Evolutionary conservation across 1,139 yeast genomes (phyloP), one percentile per base, ranked within the genome.

Genomic region (Debaryomyces udenii): DNA sequence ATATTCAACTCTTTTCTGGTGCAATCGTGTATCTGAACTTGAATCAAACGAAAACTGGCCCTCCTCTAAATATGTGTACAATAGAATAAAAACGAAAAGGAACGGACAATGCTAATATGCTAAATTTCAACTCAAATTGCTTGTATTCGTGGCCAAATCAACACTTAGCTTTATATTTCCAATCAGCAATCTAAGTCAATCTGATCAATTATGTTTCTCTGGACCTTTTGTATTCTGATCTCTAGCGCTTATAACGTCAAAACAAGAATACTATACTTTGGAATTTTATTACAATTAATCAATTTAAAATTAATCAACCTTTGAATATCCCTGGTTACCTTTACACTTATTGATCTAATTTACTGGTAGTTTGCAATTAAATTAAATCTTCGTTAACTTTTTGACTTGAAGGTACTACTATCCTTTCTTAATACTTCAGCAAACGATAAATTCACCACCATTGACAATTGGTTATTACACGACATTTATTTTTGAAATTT

Each of bases 391-490:
- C 16, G 30, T 26, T 26, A 16, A 27, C 17, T n/a, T 24, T 18
- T 32, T 28, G 16, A 7, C 27, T 17, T 16, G 10, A 6, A 7
- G 23, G 23, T 26, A 11, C 16, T 23, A 26, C 26, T 34, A 34
- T 34, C 37, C 37, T 34, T 34, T 23, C 27, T 29, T 34, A 34
- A 23, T 31, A 13, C 30, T 34, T 34, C 37, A 34, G 37, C 37
- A 34, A 34, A 34, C 9, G 37, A 34, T 34, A 27, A 34, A 34
- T 34, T 34, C 31, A 34, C 24, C 37, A 28, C 17, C 37, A 28
- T 17, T n/a, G 14, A n/a, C 11, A 6, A 23, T 24, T 17, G 37
- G 31, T 32, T 14, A 16, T 7, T 9, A 10, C 37, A 34, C 37
- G 37, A 34, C 37, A n/a, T 13, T n/a, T 6, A 6, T 26, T 4